A percentile compares a stretch with the other conserved stretches of the same genome.
These are phyloP conservation scores for Pseudogymnoascus sp. DNA, from an alignment of 2,329 filamentous ascomycete genomes.

Conservation along the genomic window DNA sequence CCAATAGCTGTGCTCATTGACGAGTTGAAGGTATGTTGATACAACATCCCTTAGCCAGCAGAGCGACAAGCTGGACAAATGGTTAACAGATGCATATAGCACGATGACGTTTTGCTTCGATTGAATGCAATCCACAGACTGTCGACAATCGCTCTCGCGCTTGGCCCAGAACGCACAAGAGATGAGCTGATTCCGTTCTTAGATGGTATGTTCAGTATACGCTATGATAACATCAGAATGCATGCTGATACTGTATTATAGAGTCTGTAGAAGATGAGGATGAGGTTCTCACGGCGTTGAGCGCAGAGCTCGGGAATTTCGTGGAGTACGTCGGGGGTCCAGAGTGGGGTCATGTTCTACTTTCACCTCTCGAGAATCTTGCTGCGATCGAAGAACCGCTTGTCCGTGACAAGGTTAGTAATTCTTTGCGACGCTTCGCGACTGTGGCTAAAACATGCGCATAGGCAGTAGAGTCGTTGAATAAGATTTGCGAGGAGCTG, in stretches of 20 bases:
- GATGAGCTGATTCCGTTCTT: slow-evolving; percentile 98
- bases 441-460: slow-evolving; percentile 12
- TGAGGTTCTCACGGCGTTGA: slow-evolving; percentile 92
- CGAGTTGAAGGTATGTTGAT: slow-evolving; percentile 78
- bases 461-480: slow-evolving; percentile 95
- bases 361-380: slow-evolving; percentile 94
- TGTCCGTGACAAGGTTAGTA: slow-evolving; percentile 84
- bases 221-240: background rate
- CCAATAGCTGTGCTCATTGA: slow-evolving; percentile 99
- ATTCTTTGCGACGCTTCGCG: background rate
- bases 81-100: slow-evolving; percentile 45
- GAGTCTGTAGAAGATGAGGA: slow-evolving; percentile 99
- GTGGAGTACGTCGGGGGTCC: slow-evolving; percentile 96
- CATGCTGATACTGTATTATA: slow-evolving; percentile 37
- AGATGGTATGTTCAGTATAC: slow-evolving; percentile 62
- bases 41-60: background rate
- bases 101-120: slow-evolving; percentile 95
- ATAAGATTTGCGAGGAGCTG: slow-evolving; percentile 95
- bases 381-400: slow-evolving; percentile 97
- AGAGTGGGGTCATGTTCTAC: slow-evolving; percentile 87
- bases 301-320: slow-evolving; percentile 92
- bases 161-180: slow-evolving; percentile 91
- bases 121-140: slow-evolving; percentile 97
- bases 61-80: slow-evolving; percentile 20
- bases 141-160: slow-evolving; percentile 92